Percentiles rank a stretch among this genome's conserved stretches.
phyloP scores from a whole-genome alignment of 208 protist species.

The Wallacemonas sp. region DNA sequence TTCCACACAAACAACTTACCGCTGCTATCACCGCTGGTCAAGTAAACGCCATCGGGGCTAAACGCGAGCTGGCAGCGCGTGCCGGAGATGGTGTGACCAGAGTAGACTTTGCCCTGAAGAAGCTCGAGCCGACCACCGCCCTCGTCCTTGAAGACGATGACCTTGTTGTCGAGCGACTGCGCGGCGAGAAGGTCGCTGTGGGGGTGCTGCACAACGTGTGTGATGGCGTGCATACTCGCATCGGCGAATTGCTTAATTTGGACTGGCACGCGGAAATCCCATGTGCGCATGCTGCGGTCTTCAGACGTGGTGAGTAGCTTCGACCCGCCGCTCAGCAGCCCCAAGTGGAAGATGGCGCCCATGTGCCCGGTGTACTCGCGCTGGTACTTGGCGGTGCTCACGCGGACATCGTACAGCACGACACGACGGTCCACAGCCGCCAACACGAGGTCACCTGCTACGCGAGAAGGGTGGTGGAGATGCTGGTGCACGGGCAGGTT shows the following conservation, averaged over 20 bases:
- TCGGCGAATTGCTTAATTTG: constrained; percentile 97
- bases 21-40: constrained; percentile 89
- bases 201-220: constrained; percentile 88
- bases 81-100: constrained; percentile 92
- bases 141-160: constrained; percentile 88
- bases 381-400: constrained; percentile 51
- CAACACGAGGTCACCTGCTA: constrained; percentile 43
- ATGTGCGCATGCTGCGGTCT: constrained; percentile 96
- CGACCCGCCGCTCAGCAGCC: constrained; percentile 90
- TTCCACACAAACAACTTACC: constrained; percentile 95
- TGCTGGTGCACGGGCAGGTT: constrained; percentile 67
- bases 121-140: constrained; percentile 82
- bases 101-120: constrained; percentile 84
- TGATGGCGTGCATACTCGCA: constrained; percentile 93
- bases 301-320: constrained; percentile 95
- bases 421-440: constrained; percentile 68
- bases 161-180: constrained; percentile 96
- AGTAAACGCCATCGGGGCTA: constrained; percentile 91
- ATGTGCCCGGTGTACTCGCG: constrained; percentile 97
- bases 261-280: constrained; percentile 97
- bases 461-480: constrained; percentile 68
- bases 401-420: constrained; percentile 88
- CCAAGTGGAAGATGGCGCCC: constrained; percentile 95
- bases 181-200: constrained; percentile 85
- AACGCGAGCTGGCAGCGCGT: constrained; percentile 93